Conservation (phyloP, 148 eudicot genomes). For the Rheum nobile region DNA sequence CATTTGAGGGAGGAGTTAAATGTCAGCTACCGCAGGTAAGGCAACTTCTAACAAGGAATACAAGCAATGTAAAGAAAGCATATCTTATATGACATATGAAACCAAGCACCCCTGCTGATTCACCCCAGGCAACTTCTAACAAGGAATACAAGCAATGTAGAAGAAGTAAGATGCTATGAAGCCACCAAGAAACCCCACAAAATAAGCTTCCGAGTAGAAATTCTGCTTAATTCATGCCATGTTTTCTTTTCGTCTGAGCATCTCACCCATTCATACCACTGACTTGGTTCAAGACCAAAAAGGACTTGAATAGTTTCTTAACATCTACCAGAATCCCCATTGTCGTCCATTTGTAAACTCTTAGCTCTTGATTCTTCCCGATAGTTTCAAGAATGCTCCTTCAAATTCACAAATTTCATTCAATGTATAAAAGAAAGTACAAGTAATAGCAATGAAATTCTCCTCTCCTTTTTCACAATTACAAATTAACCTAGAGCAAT, state of each 20-base stretch:
- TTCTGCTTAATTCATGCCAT: too few relatives aligned
- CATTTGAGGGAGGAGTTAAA: not conserved
- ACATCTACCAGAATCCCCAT: too few relatives aligned
- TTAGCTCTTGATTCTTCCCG: too few relatives aligned
- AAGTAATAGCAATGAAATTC: not conserved
- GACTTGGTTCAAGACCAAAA: too few relatives aligned
- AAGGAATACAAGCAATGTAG: not conserved
- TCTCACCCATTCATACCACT: too few relatives aligned
- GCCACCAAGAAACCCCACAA: too few relatives aligned
- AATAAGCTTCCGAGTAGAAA: too few relatives aligned
- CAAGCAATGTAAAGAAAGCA: not conserved
- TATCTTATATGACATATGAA: not conserved
- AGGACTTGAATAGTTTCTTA: too few relatives aligned
- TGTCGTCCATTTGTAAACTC: too few relatives aligned
- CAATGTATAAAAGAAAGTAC: not conserved
- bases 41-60: not conserved
- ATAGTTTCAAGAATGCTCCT: not conserved
- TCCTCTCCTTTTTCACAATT: not conserved
- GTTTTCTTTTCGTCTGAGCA: too few relatives aligned
- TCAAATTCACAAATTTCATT: too few relatives aligned
- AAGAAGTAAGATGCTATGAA: too few relatives aligned
- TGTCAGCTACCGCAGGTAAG: not conserved
- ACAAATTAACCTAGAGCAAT: not conserved
- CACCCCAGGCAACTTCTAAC: not conserved
- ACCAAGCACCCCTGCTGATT: not conserved